A percentile compares a stretch with the other conserved stretches of the same genome.
Evolutionary conservation across 441 rosid genomes (phyloP).

Genomic region (Caryocar brasiliense): DNA sequence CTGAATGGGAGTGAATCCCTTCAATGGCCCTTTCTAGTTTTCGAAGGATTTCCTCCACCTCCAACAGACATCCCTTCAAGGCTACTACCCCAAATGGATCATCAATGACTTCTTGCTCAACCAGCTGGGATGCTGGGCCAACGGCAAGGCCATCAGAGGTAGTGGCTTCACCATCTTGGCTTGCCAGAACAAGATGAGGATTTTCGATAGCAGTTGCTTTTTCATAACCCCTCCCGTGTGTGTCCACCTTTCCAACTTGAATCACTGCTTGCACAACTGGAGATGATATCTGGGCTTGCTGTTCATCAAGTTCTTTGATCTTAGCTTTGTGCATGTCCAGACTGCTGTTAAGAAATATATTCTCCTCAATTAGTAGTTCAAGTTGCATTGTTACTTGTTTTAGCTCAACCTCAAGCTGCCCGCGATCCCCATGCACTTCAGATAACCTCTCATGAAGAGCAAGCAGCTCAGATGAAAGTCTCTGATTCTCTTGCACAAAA

Average conservation of each 20-base stretch:
- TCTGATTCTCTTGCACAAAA: constrained; percentile 35
- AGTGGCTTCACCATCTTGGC: constrained; percentile 18
- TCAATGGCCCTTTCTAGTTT: constrained; percentile 59
- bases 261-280: constrained; percentile 21
- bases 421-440: constrained; percentile 27
- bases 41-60: constrained; percentile 44
- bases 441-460: constrained; percentile 47
- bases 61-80: constrained; percentile 45
- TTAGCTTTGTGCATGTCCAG: constrained; percentile 33
- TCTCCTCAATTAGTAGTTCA: constrained; percentile 54
- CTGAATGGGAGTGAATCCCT: constrained; percentile 34
- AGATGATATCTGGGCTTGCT: constrained; percentile 19
- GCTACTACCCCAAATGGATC: constrained; percentile 33
- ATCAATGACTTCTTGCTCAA: constrained; percentile 27
- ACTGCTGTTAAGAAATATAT: constrained; percentile 35
- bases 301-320: constrained; percentile 27
- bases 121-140: constrained; percentile 12
- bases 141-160: constrained; percentile 7
- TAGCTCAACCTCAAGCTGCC: constrained; percentile 38
- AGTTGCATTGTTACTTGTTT: constrained; percentile 34
- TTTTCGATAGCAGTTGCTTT: constrained; percentile 22
- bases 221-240: constrained; percentile 13
- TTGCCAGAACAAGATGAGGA: constrained; percentile 14
- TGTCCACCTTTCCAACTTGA: constrained; percentile 19
- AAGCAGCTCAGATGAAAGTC: constrained; percentile 50